Evolutionary conservation across 108 stramenopile genomes (phyloP), one percentile per base, ranked within the genome.

Genomic region (Parmales sp.): DNA sequence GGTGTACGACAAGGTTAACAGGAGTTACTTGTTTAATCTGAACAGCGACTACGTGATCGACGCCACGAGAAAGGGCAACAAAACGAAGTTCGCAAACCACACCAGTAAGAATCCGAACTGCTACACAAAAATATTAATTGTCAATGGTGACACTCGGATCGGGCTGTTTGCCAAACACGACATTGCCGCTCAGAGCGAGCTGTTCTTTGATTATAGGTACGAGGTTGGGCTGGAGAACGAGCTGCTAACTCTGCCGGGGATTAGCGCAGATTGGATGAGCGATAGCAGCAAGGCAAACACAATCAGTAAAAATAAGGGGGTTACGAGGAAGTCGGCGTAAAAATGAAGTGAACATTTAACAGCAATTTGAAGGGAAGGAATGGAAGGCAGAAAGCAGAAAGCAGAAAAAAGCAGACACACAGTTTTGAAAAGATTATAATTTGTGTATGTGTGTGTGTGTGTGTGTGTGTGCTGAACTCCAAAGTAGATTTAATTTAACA

Each of bases 71-170:
- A 84, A 87, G 64, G 90, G 92, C 20, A 88, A 88, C 77, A 89
- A 90, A 66, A 79, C 83, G 22, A 71, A 86, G 38, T 93, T 82
- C 66, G 76, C 81, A 22, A 95, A 95, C 60, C 90, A 93, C 78
- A 84, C 75, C 31, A 46, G 69, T 63, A 22, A 50, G 16, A 77
- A 71, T 11, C 87, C 89, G 0, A 95, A 92, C 66, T 75, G 83
- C 39, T 69, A 71, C 63, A 67, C 88, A 9, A 83, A 78, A 50
- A 78, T 77, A 51, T 68, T 84, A 16, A 39, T 75, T 34, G 89
- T 90, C 3, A 84, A 88, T 50, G 91, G 90, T 0, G 87, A 89
- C 64, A 65, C 72, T 65, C 72, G 86, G 23, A 85, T 95, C 66
- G 91, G 82, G 7, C 78, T 95, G 16, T 95, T 82, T 74, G 90